Evolutionary conservation across 2,329 filamentous ascomycete genomes (phyloP), one percentile per base, ranked within the genome.

Genomic region (Colletotrichum brevisporum): DNA sequence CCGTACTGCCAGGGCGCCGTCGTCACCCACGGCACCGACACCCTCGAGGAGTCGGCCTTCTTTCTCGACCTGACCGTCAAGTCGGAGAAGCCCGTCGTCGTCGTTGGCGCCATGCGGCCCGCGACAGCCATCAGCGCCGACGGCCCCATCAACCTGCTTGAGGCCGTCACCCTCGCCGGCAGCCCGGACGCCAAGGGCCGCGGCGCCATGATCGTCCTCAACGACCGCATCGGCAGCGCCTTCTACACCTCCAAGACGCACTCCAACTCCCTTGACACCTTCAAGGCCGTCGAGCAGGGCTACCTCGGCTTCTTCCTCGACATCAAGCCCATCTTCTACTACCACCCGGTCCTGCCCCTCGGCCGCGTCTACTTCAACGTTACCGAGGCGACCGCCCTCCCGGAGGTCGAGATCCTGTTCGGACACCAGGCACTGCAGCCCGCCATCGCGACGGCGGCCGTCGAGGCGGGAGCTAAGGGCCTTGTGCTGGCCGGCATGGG

Each of bases 21-120:
- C 6, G 79, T 92, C 61, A 91, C 89, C 0, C 89, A 91, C 73
- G 89, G 90, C 55, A 91, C 90, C 9, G 90, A 92, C 73, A 90
- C 88, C 0, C 81, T 91, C 1, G 89, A 91, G 73, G 89, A 91
- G 76, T 86, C 86, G 0, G 86, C 88, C 9, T 90, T 91, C 79
- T 90, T 90, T 79, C 79, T 91, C 9, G 86, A 90, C 71, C 78
- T 87, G 4, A 89, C 87, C 0, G 76, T 90, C 41, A 84, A 84
- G 72, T 87, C 84, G 51, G 81, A 82, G 36, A 90, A 91, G 76
- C 89, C 89, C 0, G 82, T 91, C 5, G 83, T 91, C 4, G 74
- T 89, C 26, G 89, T 89, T 2, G 89, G 89, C 5, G 85, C 89
- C 18, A 91, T 91, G 89, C 82, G 89, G 10, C 89, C 89, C 5